Evolutionary conservation across 768 basidiomycete species (phyloP), one percentile per base, ranked within the genome.

Genomic region (Lactifluus subvellereus): DNA sequence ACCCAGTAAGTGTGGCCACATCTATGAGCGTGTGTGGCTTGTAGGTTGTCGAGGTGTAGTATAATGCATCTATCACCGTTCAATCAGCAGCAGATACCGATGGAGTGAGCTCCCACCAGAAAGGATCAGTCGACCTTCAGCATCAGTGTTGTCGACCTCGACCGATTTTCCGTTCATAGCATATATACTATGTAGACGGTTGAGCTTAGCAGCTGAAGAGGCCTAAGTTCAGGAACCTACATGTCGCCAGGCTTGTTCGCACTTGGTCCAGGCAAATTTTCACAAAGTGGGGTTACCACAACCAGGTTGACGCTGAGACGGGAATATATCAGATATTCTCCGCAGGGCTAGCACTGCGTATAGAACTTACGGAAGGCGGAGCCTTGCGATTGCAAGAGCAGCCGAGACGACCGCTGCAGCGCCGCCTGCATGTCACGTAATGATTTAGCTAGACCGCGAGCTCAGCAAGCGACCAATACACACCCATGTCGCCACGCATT

Each of bases 131-230:
- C 90, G 84, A 11, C 89, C 90, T 69, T 91, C 90, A 6, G 89
- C 89, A 71, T 91, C 92, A 0, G 91, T 94, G 72, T 92, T 92
- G 74, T 93, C 90, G 33, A 94, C 81, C 71, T 94, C 90, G 18
- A 94, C 80, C 0, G 87, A 84, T 73, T 92, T 93, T 42, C 92
- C 90, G 67, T 92, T 92, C 88, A 92, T 92, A 6, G 90, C 88
- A 65, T 89, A 89, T 67, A 93, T 69, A 48, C 89, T 91, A 65
- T 2, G 52, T 37, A 35, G 16, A 32, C 52, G 16, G n/a, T 32
- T 54, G 47, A 63, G 54, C 16, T 20, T n/a, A 40, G 22, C 0
- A 42, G 16, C 22, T 10, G 7, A 38, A 40, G 6, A 16, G n/a
- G 16, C 13, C 6, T 37, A n/a, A 38, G 38, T 8, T 14, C 20